A percentile compares a stretch with the other conserved stretches of the same genome.
Conservation (phyloP, 1,284 basidiomycete genomes). For the Pseudozyma pruni region DNA sequence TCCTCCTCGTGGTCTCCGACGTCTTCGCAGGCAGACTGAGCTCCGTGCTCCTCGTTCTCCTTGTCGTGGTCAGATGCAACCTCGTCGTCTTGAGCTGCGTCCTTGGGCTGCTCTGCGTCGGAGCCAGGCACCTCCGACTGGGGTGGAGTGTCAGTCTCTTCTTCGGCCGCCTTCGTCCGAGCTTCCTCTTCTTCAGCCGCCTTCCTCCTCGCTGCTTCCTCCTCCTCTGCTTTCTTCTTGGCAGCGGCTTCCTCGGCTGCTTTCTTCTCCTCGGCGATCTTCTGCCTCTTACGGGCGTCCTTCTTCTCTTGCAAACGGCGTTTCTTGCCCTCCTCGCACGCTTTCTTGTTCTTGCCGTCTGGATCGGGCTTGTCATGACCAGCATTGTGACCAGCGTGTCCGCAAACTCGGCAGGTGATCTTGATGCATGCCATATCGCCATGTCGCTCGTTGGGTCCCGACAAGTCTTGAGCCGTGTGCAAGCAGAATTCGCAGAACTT, state of each 20-base stretch:
- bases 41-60: neutral
- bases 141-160: neutral
- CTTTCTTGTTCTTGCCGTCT: neutral
- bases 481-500: constrained; percentile 4
- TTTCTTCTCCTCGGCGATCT: neutral
- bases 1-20: too few relatives aligned
- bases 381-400: constrained; percentile 4
- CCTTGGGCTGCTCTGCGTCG: neutral
- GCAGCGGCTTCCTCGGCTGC: neutral
- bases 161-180: neutral
- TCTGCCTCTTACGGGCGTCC: neutral
- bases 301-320: too few relatives aligned
- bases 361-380: neutral
- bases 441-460: neutral
- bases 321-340: constrained; percentile 7
- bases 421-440: neutral
- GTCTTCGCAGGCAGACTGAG: too few relatives aligned
- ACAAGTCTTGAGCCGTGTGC: constrained; percentile 9
- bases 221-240: neutral
- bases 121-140: too few relatives aligned
- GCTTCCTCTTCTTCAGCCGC: constrained; percentile 1
- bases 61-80: neutral
- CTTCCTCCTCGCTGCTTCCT: neutral
- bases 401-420: constrained; percentile 2
- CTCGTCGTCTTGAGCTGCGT: neutral